phyloP scores from a whole-genome alignment of 1,139 yeast genomes.

The Saccharomycopsis crataegensis region DNA sequence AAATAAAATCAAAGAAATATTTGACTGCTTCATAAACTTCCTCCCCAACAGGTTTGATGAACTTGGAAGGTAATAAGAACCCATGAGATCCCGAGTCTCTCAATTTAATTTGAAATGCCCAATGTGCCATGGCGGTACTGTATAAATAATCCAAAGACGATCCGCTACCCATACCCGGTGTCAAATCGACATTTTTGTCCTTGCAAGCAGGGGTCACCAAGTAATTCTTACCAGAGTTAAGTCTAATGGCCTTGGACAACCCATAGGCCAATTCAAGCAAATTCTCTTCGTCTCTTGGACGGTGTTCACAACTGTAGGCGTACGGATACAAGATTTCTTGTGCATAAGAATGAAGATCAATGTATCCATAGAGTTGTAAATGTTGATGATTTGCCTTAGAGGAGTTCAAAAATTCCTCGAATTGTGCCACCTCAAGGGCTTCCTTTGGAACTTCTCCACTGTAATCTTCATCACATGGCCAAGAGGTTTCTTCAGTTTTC shows the following conservation, averaged over 20 bases:
- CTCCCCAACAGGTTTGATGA: constrained; percentile 67
- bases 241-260: constrained; percentile 61
- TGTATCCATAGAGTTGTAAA: constrained; percentile 55
- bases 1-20: constrained; percentile 62
- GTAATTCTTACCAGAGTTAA: constrained; percentile 54
- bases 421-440: constrained; percentile 60
- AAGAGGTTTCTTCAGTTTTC: constrained; percentile 41
- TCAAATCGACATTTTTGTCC: constrained; percentile 59
- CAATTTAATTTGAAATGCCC: constrained; percentile 79
- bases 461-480: constrained; percentile 77
- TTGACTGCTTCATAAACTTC: constrained; percentile 65
- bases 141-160: constrained; percentile 81
- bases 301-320: constrained; percentile 66
- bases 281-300: constrained; percentile 76
- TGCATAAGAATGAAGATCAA: constrained; percentile 80
- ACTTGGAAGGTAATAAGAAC: constrained; percentile 64
- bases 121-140: constrained; percentile 45
- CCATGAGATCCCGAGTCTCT: constrained; percentile 84
- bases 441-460: constrained; percentile 73
- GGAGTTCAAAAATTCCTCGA: constrained; percentile 57
- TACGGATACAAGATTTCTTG: constrained; percentile 80
- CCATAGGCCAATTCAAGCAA: constrained; percentile 78
- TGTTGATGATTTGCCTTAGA: constrained; percentile 2
- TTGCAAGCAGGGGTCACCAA: constrained; percentile 71
- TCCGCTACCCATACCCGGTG: constrained; percentile 75